Evolutionary conservation across 176 grass and related monocot genomes (phyloP), one percentile per base, ranked within the genome.

Genomic region (Aegilops tauschii): DNA sequence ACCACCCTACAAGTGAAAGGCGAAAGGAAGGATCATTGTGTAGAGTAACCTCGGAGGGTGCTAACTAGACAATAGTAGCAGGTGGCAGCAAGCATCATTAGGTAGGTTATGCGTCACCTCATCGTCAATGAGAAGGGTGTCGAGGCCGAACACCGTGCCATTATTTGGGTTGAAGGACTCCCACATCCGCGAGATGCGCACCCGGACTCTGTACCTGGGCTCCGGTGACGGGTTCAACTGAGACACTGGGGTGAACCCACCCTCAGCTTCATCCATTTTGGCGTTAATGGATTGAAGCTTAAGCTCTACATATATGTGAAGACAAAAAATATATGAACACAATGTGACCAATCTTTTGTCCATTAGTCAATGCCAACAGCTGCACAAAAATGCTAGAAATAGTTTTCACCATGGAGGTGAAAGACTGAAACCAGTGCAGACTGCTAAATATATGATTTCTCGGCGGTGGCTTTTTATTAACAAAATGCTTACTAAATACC

Each of bases 91-190:
- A 65, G 62, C 11, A 65, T 5, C 44, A 45, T 12, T 0, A 12
- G 44, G 44, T 45, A 3, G 44, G 11, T 3, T 12, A 45, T 45
- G 27, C 42, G 18, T 65, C 12, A 84, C 83, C 83, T 84, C 17
- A 10, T 76, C 83, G 30, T 84, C 71, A 2, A 84, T 65, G 18
- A 84, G 72, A 84, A 84, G 83, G 20, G 58, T 35, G 71, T 84
- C 12, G 64, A 84, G 83, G 28, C 83, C 40, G 3, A 50, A 64
- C 12, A 12, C 75, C 10, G 14, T 65, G 40, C 73, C 72, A 34
- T 65, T 65, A 45, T 84, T 65, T 5, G 83, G 83, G 62, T 84
- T 76, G 58, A 84, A 84, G 12, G 71, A 84, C 40, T 47, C 37
- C 37, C 8, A 39, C 37, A 9, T 39, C 72, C 71, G 39, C 3